Evolutionary conservation across 225 moss, liverwort and hornwort genomes (phyloP).

Genomic region (Ulota crispa): DNA sequence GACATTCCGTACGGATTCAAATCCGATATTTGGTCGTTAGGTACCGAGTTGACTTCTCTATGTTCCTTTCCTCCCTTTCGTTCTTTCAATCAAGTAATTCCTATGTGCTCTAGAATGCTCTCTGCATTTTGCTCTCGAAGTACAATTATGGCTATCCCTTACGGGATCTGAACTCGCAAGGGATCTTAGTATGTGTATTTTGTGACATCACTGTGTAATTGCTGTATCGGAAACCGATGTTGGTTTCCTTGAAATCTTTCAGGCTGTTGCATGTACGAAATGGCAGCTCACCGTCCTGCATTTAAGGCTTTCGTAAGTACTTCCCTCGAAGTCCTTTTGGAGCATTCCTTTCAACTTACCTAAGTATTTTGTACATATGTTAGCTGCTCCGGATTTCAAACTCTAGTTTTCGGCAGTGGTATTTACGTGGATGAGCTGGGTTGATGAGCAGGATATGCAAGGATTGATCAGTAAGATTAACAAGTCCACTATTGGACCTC

Average conservation of each 20-base stretch:
- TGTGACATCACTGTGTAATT: background rate
- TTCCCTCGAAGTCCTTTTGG: background rate
- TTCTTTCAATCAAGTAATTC: background rate
- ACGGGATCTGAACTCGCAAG: background rate
- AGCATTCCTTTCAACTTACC: background rate
- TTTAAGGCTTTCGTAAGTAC: slow-evolving; percentile 96
- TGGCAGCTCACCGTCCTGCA: slow-evolving; percentile 97
- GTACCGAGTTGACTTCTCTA: slow-evolving; percentile 24
- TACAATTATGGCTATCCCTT: background rate
- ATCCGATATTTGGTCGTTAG: slow-evolving; percentile 98
- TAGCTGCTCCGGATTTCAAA: background rate
- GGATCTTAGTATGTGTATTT: background rate
- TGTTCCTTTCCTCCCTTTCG: background rate
- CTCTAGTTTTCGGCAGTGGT: background rate
- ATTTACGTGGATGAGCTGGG: background rate
- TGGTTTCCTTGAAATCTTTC: slow-evolving; percentile 4
- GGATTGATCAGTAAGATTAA: slow-evolving; percentile 99
- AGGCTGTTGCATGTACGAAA: slow-evolving; percentile 99
- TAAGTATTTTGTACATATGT: background rate
- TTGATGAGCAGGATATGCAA: slow-evolving; percentile 86
- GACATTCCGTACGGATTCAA: slow-evolving; percentile 99
- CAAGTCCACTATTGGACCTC: slow-evolving; percentile 94
- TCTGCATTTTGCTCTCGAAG: background rate
- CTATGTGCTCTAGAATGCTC: background rate
- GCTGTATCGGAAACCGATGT: background rate